Percentiles rank a stretch among this genome's conserved stretches.
Evolutionary conservation across 441 rosid genomes (phyloP).

Genomic region (Viola pubescens): DNA sequence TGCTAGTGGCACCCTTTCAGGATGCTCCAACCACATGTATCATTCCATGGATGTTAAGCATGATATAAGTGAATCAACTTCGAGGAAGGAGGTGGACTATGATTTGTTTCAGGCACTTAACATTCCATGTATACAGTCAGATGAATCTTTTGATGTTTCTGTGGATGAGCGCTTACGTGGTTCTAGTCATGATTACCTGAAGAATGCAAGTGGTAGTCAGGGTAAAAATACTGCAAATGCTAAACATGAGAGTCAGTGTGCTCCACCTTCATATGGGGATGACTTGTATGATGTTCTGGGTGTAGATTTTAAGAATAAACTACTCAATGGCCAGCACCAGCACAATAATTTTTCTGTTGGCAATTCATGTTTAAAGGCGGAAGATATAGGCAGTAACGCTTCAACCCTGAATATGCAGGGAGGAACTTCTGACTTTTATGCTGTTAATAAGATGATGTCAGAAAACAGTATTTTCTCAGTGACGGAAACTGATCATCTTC

Average conservation of each 20-base stretch:
- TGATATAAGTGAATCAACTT: conserved; percentile 17
- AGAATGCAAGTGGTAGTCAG: conserved; percentile 17
- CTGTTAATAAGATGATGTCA: conserved; percentile 25
- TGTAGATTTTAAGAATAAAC: conserved; percentile 53
- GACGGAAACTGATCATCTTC: conserved; percentile 51
- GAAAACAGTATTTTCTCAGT: conserved; percentile 30
- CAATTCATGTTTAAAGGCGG: conserved; percentile 22
- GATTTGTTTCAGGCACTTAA: conserved; percentile 26
- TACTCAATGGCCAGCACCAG: conserved; percentile 22
- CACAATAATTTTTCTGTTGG: conserved; percentile 26
- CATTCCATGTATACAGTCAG: conserved; percentile 16
- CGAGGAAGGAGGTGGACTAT: conserved; percentile 23
- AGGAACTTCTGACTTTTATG: conserved; percentile 25
- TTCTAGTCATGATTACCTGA: conserved; percentile 21
- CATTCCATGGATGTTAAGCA: conserved; percentile 17
- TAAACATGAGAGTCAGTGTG: conserved; percentile 26
- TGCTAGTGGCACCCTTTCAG: conserved; percentile 19
- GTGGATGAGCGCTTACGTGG: conserved; percentile 17
- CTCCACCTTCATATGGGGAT: conserved; percentile 45
- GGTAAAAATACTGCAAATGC: conserved; percentile 10
- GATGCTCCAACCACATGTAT: conserved; percentile 16
- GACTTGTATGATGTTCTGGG: conserved; percentile 84
- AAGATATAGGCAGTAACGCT: conserved; percentile 28
- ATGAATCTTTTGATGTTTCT: conserved; percentile 11
- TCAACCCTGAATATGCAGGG: conserved; percentile 35